phyloP scores from a whole-genome alignment of 306 rosid genomes.

The Heteromeles arbutifolia region DNA sequence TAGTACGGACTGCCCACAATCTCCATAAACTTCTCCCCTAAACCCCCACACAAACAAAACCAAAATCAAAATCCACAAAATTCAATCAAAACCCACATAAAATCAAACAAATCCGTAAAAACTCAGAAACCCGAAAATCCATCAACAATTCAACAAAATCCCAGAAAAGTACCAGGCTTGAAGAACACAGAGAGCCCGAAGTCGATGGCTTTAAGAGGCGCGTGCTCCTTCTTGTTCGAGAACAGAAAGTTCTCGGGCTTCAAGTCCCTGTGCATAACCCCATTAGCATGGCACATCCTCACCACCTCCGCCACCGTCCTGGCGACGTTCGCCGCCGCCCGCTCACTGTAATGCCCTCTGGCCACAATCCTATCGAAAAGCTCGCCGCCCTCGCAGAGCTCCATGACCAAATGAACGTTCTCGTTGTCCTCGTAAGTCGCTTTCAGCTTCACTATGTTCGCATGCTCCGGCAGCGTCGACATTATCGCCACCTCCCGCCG shows the following conservation, averaged over 20 bases:
- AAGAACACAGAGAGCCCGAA: slow-evolving; percentile 79
- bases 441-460: slow-evolving; percentile 61
- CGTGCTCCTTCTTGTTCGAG: slow-evolving; percentile 73
- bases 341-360: slow-evolving; percentile 72
- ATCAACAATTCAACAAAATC: not conserved
- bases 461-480: slow-evolving; percentile 73
- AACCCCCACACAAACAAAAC: not conserved
- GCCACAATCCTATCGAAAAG: slow-evolving; percentile 86
- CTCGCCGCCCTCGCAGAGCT: slow-evolving; percentile 78
- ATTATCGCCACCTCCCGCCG: slow-evolving; percentile 83
- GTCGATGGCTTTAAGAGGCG: slow-evolving; percentile 75
- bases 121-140: not conserved
- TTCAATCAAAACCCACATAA: not conserved
- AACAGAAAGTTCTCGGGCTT: slow-evolving; percentile 84
- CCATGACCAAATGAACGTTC: slow-evolving; percentile 88
- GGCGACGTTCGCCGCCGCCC: slow-evolving; percentile 77
- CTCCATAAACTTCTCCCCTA: slow-evolving; percentile 72
- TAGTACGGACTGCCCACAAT: slow-evolving; percentile 91
- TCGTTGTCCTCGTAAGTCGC: slow-evolving; percentile 74
- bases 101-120: not conserved
- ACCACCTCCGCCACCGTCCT: slow-evolving; percentile 77
- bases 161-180: slow-evolving; percentile 49
- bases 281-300: slow-evolving; percentile 75
- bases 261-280: slow-evolving; percentile 79
- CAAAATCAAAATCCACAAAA: not conserved